A percentile compares a stretch with the other conserved stretches of the same genome.
These are phyloP conservation scores for Solanum chiquidenum DNA, from an alignment of 257 asterid genomes.

Conservation along the genomic window DNA sequence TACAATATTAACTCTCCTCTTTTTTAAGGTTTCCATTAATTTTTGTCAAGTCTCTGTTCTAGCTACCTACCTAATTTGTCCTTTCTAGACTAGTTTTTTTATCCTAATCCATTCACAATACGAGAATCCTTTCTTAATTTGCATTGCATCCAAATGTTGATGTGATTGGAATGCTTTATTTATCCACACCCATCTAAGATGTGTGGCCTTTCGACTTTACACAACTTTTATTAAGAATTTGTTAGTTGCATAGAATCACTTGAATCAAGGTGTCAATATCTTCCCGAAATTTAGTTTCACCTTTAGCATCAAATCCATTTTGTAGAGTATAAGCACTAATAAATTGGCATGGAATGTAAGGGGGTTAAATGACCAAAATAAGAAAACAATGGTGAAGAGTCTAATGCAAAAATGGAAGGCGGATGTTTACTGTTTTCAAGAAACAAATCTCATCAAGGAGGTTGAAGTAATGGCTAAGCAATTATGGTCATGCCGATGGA, in stretches of 20 bases:
- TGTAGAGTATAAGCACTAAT: background rate
- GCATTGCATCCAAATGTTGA: background rate
- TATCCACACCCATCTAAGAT: background rate
- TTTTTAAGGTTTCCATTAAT: background rate
- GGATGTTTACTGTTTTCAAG: background rate
- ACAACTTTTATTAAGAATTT: background rate
- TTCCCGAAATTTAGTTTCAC: too few relatives aligned
- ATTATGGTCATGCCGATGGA: background rate
- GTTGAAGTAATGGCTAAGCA: background rate
- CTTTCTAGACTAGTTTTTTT: too few relatives aligned
- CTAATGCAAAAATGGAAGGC: background rate
- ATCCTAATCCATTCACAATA: background rate
- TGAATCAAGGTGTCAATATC: background rate
- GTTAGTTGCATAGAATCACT: background rate
- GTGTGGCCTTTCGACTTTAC: background rate
- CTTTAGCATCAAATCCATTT: background rate
- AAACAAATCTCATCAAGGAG: background rate
- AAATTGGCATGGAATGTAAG: background rate
- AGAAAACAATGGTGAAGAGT: background rate
- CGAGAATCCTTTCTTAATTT: background rate
- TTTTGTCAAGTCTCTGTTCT: background rate
- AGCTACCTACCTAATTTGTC: background rate
- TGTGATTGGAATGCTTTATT: background rate
- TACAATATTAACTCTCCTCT: background rate
- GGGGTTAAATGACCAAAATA: background rate